Conservation (phyloP, 306 rosid species). For the Trifolium dubium region DNA sequence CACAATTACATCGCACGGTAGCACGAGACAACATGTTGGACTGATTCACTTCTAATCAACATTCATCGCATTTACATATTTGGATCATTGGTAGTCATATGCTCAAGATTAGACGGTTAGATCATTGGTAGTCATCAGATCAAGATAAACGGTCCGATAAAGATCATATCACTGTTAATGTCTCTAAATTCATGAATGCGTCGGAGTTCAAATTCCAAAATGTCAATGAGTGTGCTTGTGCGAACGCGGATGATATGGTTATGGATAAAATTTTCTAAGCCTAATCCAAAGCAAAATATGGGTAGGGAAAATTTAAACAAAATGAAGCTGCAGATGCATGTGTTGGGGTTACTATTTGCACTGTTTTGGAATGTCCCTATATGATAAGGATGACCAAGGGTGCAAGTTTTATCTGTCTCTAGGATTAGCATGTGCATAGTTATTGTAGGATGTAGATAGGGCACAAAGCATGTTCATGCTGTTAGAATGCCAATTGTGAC, state of each 20-base stretch:
- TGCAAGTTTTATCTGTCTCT: slow-evolving; percentile 34
- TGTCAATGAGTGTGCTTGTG: slow-evolving; percentile 76
- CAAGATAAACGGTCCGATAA: too few relatives aligned
- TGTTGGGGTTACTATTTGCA: slow-evolving; percentile 31
- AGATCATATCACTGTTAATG: too few relatives aligned
- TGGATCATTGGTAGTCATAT: too few relatives aligned
- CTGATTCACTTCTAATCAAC: too few relatives aligned
- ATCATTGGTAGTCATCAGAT: too few relatives aligned
- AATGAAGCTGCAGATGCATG: not conserved
- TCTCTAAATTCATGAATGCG: too few relatives aligned
- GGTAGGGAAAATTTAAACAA: not conserved
- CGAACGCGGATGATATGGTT: not conserved
- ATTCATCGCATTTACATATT: too few relatives aligned
- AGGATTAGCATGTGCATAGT: slow-evolving; percentile 45
- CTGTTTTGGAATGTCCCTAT: not conserved
- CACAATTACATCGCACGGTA: slow-evolving; percentile 47
- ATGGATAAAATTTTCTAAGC: not conserved
- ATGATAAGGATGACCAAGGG: slow-evolving; percentile 15
- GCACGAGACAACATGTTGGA: slow-evolving; percentile 62
- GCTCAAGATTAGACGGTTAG: too few relatives aligned
- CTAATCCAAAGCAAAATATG: not conserved
- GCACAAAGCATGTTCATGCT: slow-evolving; percentile 3
- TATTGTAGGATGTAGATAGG: slow-evolving; percentile 40
- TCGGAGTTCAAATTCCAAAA: not conserved
- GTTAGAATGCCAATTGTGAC: slow-evolving; percentile 32